These are phyloP conservation scores for Penicillium polonicum DNA, from an alignment of 2,329 filamentous ascomycete species.

Conservation along the genomic window DNA sequence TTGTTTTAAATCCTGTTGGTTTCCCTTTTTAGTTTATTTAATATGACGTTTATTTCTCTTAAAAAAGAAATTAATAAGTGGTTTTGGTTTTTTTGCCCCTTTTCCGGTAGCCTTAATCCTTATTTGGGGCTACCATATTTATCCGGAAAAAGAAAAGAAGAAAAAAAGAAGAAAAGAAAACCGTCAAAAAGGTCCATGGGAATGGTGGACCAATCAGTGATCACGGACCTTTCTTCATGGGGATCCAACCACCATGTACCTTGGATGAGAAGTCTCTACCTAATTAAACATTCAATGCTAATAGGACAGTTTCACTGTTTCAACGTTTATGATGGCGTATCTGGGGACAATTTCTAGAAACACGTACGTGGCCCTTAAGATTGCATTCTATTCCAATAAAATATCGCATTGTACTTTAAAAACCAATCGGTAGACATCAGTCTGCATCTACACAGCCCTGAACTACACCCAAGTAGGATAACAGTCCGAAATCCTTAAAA, in stretches of 20 bases:
- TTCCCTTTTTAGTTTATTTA: not conserved
- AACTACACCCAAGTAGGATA: slow-evolving; percentile 19
- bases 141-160: not conserved
- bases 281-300: not conserved
- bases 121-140: slow-evolving; percentile 10
- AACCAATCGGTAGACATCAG: slow-evolving; percentile 7
- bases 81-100: slow-evolving; percentile 1
- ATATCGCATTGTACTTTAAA: not conserved
- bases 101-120: slow-evolving; percentile 17
- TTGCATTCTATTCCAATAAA: not conserved
- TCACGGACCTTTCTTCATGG: not conserved
- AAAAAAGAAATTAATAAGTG: not conserved
- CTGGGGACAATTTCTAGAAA: not conserved
- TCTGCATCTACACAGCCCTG: slow-evolving; percentile 11
- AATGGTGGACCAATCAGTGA: slow-evolving; percentile 1
- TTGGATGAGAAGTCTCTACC: slow-evolving; percentile 13
- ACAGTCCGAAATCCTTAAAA: slow-evolving; percentile 15
- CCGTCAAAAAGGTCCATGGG: not conserved
- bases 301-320: slow-evolving; percentile 18
- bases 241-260: slow-evolving; percentile 9
- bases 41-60: not conserved
- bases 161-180: not conserved
- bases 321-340: not conserved
- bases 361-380: slow-evolving; percentile 1
- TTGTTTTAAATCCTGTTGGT: slow-evolving; percentile 7